These are phyloP conservation scores for Cladosporium cucumerinum DNA, from an alignment of 2,329 filamentous ascomycete species.

Conservation along the genomic window DNA sequence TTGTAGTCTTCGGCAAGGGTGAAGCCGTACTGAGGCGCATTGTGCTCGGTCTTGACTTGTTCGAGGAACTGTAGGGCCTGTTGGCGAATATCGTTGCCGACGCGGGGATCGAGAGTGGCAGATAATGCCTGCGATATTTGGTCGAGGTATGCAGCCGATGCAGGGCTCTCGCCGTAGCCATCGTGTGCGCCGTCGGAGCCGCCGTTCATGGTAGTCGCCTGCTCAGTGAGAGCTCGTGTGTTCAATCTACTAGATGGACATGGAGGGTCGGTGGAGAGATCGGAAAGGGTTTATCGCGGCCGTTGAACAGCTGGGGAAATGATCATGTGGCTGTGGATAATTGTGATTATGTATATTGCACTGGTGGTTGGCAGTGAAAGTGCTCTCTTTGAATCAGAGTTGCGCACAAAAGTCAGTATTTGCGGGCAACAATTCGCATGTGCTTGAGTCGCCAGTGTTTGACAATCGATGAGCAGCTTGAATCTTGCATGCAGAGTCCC, in stretches of 20 bases:
- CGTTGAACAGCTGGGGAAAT: slow-evolving; percentile 15
- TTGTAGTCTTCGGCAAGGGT: slow-evolving; percentile 70
- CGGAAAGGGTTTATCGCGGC: slow-evolving; percentile 12
- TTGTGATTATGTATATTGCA: background rate
- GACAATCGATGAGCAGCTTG: background rate
- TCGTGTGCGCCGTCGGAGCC: slow-evolving; percentile 20
- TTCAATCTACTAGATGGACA: background rate
- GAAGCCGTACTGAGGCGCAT: slow-evolving; percentile 83
- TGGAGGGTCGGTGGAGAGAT: slow-evolving; percentile 11
- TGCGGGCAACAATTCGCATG: background rate
- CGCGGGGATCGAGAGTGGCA: slow-evolving; percentile 78
- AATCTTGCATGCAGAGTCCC: background rate
- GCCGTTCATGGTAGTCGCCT: slow-evolving; percentile 18
- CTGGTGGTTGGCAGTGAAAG: background rate
- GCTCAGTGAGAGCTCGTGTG: slow-evolving; percentile 5
- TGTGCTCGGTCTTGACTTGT: slow-evolving; percentile 70
- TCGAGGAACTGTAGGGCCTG: slow-evolving; percentile 86
- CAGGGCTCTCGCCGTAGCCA: slow-evolving; percentile 23
- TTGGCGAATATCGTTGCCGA: slow-evolving; percentile 74
- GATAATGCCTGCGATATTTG: slow-evolving; percentile 81
- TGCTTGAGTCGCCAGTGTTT: background rate
- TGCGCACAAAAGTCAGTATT: background rate
- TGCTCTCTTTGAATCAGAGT: background rate
- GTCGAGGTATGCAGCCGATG: slow-evolving; percentile 42
- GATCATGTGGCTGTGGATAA: slow-evolving; percentile 14